phyloP scores from a whole-genome alignment of 2,329 filamentous ascomycete species.

The Mollisia scopiformis region DNA sequence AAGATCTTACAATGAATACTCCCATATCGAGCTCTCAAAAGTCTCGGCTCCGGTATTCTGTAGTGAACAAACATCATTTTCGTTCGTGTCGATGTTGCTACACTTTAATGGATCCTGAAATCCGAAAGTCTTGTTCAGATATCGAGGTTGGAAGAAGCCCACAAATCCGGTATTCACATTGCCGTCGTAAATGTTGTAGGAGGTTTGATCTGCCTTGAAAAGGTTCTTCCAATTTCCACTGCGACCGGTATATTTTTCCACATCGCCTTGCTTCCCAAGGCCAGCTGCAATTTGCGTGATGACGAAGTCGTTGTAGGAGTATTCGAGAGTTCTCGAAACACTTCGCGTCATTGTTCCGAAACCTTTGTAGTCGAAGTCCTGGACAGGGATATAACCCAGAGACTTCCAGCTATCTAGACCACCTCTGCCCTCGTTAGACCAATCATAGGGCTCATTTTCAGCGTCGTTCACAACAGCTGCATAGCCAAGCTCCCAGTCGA shows the following conservation, averaged over 20 bases:
- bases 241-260: slow-evolving; percentile 60
- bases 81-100: slow-evolving; percentile 41
- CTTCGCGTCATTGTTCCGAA: slow-evolving; percentile 72
- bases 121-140: slow-evolving; percentile 63
- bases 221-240: slow-evolving; percentile 71
- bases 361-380: slow-evolving; percentile 69
- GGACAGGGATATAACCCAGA: slow-evolving; percentile 70
- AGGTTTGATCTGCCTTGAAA: slow-evolving; percentile 59
- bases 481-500: slow-evolving; percentile 73
- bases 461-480: slow-evolving; percentile 70
- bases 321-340: slow-evolving; percentile 75
- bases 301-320: slow-evolving; percentile 77
- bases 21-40: slow-evolving; percentile 74
- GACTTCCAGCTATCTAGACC: slow-evolving; percentile 73
- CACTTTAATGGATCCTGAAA: slow-evolving; percentile 67
- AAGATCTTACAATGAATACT: slow-evolving; percentile 52
- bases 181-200: slow-evolving; percentile 48
- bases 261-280: slow-evolving; percentile 57
- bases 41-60: slow-evolving; percentile 54
- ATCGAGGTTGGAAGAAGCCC: slow-evolving; percentile 73
- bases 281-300: slow-evolving; percentile 64
- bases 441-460: slow-evolving; percentile 59
- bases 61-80: slow-evolving; percentile 32
- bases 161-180: slow-evolving; percentile 64
- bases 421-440: slow-evolving; percentile 71